Percentiles rank a stretch among this genome's conserved stretches.
phyloP scores from a whole-genome alignment of 2,329 filamentous ascomycete genomes.

The Pseudophaeomoniella oleicola region DNA sequence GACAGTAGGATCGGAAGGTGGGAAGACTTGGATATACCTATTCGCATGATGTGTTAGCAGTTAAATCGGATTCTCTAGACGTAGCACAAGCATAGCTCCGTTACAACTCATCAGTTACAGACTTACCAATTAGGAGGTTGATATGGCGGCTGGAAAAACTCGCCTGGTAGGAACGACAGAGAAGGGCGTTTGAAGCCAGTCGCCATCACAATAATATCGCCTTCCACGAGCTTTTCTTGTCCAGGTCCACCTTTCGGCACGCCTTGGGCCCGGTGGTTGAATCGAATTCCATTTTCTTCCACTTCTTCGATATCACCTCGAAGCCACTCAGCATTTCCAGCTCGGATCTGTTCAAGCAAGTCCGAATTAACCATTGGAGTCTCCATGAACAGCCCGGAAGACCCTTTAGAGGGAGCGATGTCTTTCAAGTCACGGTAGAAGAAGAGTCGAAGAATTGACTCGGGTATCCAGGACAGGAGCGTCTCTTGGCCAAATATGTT shows the following conservation, averaged over 20 bases:
- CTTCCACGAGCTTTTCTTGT: slow-evolving; percentile 47
- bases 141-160: slow-evolving; percentile 61
- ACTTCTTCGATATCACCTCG: slow-evolving; percentile 64
- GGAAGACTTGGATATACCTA: slow-evolving; percentile 66
- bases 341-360: slow-evolving; percentile 60
- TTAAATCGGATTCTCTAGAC: too few species aligned
- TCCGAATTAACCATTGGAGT: slow-evolving; percentile 82
- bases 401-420: slow-evolving; percentile 45
- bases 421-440: slow-evolving; percentile 73
- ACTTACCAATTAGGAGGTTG: slow-evolving; percentile 58
- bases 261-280: slow-evolving; percentile 57
- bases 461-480: slow-evolving; percentile 60
- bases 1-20: slow-evolving; percentile 56
- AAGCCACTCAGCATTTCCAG: slow-evolving; percentile 61
- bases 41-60: too few species aligned
- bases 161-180: slow-evolving; percentile 57
- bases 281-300: slow-evolving; percentile 46
- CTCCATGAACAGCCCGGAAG: slow-evolving; percentile 56
- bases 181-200: slow-evolving; percentile 67
- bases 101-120: too few species aligned
- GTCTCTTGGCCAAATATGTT: slow-evolving; percentile 74
- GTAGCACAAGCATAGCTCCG: too few species aligned
- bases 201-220: slow-evolving; percentile 68
- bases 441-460: slow-evolving; percentile 57
- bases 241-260: slow-evolving; percentile 67